A percentile compares a stretch with the other conserved stretches of the same genome.
These are phyloP conservation scores for Aspergillus transmontanensis DNA, from an alignment of 2,329 filamentous ascomycete species.

Conservation along the genomic window DNA sequence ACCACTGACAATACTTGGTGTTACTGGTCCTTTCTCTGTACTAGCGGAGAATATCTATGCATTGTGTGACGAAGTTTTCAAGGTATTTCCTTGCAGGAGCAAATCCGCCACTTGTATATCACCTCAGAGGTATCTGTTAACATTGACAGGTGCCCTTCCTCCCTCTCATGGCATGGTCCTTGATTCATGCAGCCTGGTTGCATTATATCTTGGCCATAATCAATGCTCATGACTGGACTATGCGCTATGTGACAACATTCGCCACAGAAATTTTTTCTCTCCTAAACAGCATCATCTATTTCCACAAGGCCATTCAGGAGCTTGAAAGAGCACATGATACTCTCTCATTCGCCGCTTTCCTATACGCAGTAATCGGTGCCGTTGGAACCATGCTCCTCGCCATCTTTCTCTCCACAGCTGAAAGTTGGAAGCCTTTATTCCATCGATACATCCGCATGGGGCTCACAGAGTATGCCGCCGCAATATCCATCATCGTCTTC, in stretches of 20 bases:
- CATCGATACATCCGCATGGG: slow-evolving; percentile 64
- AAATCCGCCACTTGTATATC: background rate
- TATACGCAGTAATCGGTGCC: slow-evolving; percentile 67
- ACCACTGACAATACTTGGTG: slow-evolving; percentile 66
- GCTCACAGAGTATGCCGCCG: slow-evolving; percentile 65
- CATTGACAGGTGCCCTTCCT: slow-evolving; percentile 53
- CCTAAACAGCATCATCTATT: slow-evolving; percentile 69
- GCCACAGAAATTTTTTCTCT: slow-evolving; percentile 68
- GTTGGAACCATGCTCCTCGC: slow-evolving; percentile 65
- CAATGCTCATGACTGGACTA: slow-evolving; percentile 71
- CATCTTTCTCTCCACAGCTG: slow-evolving; percentile 63
- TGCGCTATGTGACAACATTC: slow-evolving; percentile 70
- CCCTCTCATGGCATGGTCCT: slow-evolving; percentile 69
- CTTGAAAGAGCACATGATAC: slow-evolving; percentile 60
- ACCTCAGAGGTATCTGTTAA: background rate
- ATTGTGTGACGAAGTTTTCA: slow-evolving; percentile 58
- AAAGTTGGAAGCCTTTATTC: slow-evolving; percentile 63
- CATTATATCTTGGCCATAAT: slow-evolving; percentile 65
- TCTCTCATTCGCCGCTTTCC: slow-evolving; percentile 63
- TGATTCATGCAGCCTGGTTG: slow-evolving; percentile 68
- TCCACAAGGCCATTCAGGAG: slow-evolving; percentile 68
- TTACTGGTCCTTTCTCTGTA: slow-evolving; percentile 69
- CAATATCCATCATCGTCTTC: slow-evolving; percentile 67
- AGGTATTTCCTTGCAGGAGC: slow-evolving; percentile 31
- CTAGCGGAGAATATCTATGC: slow-evolving; percentile 67